Conservation (phyloP, 1,139 yeast species). For the Magnusiomyces magnusii region DNA sequence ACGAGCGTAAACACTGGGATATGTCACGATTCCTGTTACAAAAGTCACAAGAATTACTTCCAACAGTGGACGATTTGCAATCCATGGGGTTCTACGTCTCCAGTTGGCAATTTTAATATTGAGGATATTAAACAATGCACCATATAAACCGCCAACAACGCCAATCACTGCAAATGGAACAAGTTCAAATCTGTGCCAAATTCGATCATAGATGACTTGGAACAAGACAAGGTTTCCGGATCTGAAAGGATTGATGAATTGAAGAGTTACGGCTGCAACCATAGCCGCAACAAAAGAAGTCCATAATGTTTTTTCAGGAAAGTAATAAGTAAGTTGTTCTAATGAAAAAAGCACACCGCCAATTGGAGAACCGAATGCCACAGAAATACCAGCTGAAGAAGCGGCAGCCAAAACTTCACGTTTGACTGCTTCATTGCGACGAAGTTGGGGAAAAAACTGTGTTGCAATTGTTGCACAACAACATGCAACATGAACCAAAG, state of each 20-base stretch:
- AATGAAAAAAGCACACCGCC: constrained; percentile 88
- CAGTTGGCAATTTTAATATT: constrained; percentile 41
- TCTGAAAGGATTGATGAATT: constrained; percentile 52
- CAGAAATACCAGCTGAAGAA: constrained; percentile 87
- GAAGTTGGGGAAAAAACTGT: constrained; percentile 30
- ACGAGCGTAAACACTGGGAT: constrained; percentile 48
- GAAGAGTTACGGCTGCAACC: constrained; percentile 58
- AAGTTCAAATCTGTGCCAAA: constrained; percentile 65
- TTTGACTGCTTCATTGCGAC: constrained; percentile 35
- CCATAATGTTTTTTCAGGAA: constrained; percentile 67
- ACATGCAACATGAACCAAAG: constrained; percentile 79
- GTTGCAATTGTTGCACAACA: constrained; percentile 48
- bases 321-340: constrained; percentile 61
- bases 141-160: constrained; percentile 58
- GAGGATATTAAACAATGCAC: constrained; percentile 45
- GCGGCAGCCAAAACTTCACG: constrained; percentile 74
- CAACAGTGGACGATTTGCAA: constrained; percentile 28
- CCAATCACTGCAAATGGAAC: constrained; percentile 65
- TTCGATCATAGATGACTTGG: constrained; percentile 57
- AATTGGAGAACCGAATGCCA: constrained; percentile 90
- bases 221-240: constrained; percentile 53
- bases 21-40: constrained; percentile 48
- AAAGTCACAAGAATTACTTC: constrained; percentile 47
- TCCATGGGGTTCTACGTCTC: constrained; percentile 25
- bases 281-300: constrained; percentile 73